Evolutionary conservation across 305 asterid genomes (phyloP).

Genomic region (Fraxinus paxiana): DNA sequence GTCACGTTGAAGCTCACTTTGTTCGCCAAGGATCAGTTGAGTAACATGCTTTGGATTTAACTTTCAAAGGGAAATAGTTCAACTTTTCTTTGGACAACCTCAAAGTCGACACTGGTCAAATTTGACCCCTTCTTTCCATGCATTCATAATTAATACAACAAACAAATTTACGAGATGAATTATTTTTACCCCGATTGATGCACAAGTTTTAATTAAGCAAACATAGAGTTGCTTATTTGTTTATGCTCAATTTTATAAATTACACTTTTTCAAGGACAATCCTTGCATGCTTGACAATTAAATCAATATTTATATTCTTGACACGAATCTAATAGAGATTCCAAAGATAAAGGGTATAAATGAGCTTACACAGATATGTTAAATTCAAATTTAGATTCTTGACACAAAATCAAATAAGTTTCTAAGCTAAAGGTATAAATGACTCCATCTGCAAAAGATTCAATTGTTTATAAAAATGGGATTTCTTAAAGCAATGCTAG

Average conservation of each 20-base stretch:
- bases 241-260: neutral
- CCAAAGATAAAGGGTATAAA: neutral
- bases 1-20: neutral
- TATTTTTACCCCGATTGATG: too few species aligned
- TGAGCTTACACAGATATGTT: neutral
- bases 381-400: neutral
- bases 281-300: neutral
- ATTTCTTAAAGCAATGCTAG: neutral
- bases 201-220: too few species aligned
- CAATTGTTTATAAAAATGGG: neutral
- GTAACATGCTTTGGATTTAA: neutral
- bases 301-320: neutral
- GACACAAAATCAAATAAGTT: neutral
- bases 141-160: too few species aligned
- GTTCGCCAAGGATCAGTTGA: neutral
- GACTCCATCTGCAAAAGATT: neutral
- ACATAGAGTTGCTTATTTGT: neutral
- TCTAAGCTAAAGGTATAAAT: neutral
- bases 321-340: neutral
- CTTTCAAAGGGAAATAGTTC: neutral
- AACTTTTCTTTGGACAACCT: neutral
- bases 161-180: too few species aligned
- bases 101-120: neutral
- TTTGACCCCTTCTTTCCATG: neutral
- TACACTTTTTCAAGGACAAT: neutral